Evolutionary conservation across 1,284 basidiomycete genomes (phyloP), one percentile per base, ranked within the genome.

Genomic region (Cutaneotrichosporon cutaneum): DNA sequence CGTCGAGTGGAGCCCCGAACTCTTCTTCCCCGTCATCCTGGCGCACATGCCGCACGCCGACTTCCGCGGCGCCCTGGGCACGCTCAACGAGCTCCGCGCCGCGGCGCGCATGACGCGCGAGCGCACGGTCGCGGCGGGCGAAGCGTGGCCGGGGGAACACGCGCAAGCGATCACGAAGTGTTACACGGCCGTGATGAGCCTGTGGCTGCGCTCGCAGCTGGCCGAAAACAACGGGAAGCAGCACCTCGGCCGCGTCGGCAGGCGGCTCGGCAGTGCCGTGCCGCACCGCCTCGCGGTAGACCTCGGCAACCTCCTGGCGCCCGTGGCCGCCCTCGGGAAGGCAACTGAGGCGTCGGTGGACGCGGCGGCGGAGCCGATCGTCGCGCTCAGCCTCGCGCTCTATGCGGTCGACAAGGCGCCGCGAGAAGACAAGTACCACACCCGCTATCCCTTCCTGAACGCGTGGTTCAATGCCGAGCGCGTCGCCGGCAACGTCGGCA

Each of bases 391-490:
- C 14, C 22, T 13, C 45, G 45, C 45, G 22, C 50, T 51, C 30
- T 27, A 51, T 8, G 30, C 18, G 1, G 32, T 32, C 16, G 24
- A n/a, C 26, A 26, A 27, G 7, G 48, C 48, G 4, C n/a, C 6
- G 21, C 22, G 45, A 4, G 21, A 48, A 4, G 45, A n/a, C 26
- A 50, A 18, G 48, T 27, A 27, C 14, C 51, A 30, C 30, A 21
- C 21, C 21, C 51, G 51, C 30, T 10, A 22, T 14, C 22, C 36
- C 7, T 59, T 59, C 51, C 44, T 59, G 21, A 47, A 30, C 42
- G 27, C 51, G 18, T 59, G 58, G 58, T 35, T 59, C 27, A 59
- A 59, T 16, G 58, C 58, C 18, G 58, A 59, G 51, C 58, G 58
- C 39, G 44, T 54, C 22, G 58, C 58, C n/a, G 27, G 44, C 39